phyloP scores from a whole-genome alignment of 139 green algal species.

The Chlorokybus atmophyticus region DNA sequence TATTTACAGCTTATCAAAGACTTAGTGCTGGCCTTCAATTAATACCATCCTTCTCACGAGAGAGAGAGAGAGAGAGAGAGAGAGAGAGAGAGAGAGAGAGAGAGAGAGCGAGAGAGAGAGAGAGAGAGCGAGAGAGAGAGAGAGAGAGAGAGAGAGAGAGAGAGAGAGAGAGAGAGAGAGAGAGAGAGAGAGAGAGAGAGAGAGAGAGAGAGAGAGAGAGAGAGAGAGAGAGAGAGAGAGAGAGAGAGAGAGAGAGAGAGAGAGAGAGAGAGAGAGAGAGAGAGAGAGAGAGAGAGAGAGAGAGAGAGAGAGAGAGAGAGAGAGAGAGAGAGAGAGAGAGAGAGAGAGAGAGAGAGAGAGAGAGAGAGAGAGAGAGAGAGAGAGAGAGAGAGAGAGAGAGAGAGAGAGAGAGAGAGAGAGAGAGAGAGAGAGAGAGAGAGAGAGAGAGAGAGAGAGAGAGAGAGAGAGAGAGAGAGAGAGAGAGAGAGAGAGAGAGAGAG shows the following conservation, averaged over 20 bases:
- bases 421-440: background rate
- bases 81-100: background rate
- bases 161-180: background rate
- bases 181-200: background rate
- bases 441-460: background rate
- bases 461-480: background rate
- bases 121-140: background rate
- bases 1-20: too few relatives aligned
- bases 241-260: background rate
- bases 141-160: background rate
- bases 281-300: background rate
- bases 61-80: background rate
- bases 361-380: background rate
- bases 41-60: too few relatives aligned
- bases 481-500: background rate
- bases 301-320: background rate
- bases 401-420: background rate
- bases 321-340: background rate
- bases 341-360: background rate
- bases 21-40: too few relatives aligned
- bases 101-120: background rate
- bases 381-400: background rate
- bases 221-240: background rate
- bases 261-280: background rate
- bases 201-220: background rate